These are phyloP conservation scores for Medicago arabica DNA, from an alignment of 306 rosid genomes.

Conservation along the genomic window DNA sequence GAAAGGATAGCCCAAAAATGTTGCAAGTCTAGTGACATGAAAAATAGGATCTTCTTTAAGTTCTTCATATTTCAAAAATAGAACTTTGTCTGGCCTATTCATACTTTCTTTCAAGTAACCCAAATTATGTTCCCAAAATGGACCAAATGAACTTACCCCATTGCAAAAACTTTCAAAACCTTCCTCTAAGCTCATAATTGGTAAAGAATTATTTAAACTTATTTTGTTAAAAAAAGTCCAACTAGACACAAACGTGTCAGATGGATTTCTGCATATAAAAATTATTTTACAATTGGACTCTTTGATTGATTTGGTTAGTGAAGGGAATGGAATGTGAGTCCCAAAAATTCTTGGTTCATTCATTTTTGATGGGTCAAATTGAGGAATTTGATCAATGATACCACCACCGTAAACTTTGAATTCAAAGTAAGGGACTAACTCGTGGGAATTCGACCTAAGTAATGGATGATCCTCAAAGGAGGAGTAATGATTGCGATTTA, in stretches of 20 bases:
- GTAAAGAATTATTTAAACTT: not conserved
- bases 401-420: too few relatives aligned
- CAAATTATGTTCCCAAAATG: constrained; percentile 58
- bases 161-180: constrained; percentile 55
- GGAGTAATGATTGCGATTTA: constrained; percentile 27
- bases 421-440: too few relatives aligned
- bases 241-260: constrained; percentile 39
- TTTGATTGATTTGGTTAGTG: constrained; percentile 43
- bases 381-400: too few relatives aligned
- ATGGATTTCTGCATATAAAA: constrained; percentile 59
- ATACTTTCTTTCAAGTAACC: constrained; percentile 62
- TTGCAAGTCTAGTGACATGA: constrained; percentile 49
- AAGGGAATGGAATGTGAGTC: constrained; percentile 55
- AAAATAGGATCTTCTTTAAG: constrained; percentile 40
- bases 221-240: constrained; percentile 47
- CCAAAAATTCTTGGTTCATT: constrained; percentile 52
- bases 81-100: constrained; percentile 47
- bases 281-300: constrained; percentile 33
- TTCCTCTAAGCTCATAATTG: constrained; percentile 40
- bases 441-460: too few relatives aligned
- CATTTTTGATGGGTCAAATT: too few relatives aligned
- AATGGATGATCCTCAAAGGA: constrained; percentile 49
- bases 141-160: constrained; percentile 55
- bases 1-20: constrained; percentile 54
- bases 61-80: constrained; percentile 65